A percentile compares a stretch with the other conserved stretches of the same genome.
Evolutionary conservation across 2,329 filamentous ascomycete species (phyloP).

Genomic region (Sporothrix sp.): DNA sequence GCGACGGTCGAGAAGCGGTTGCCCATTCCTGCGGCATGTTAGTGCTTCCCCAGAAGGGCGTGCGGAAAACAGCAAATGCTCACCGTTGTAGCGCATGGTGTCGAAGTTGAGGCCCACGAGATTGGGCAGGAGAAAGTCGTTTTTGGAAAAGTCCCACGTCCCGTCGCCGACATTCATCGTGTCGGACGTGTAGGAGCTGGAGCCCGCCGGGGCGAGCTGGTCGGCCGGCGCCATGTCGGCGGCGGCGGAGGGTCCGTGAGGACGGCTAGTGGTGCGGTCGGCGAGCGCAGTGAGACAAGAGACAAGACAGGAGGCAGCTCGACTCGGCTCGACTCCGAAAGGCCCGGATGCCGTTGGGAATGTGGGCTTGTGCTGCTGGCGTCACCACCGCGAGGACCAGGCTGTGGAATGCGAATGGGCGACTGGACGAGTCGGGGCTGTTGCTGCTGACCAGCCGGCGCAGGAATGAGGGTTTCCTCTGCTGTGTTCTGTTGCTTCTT

Average conservation of each 20-base stretch:
- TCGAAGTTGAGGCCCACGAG: conserved; percentile 67
- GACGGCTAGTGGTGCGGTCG: neutral
- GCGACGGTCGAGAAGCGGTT: conserved; percentile 62
- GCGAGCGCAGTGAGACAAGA: neutral
- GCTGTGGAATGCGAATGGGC: neutral
- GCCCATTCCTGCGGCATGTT: conserved; percentile 54
- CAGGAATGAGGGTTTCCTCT: no score
- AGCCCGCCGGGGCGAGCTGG: conserved; percentile 58
- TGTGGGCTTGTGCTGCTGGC: neutral
- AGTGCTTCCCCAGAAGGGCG: no score
- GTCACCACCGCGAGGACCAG: neutral
- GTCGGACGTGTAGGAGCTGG: conserved; percentile 61
- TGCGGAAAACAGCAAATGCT: conserved; percentile 18
- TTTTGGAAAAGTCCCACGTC: conserved; percentile 70
- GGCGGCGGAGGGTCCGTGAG: conserved; percentile 21
- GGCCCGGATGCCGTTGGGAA: neutral
- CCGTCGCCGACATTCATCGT: conserved; percentile 73
- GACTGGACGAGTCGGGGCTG: no score
- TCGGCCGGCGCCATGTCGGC: conserved; percentile 52
- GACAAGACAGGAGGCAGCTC: neutral
- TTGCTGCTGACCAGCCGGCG: no score
- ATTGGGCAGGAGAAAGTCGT: conserved; percentile 70
- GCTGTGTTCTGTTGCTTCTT: no score
- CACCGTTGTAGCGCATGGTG: conserved; percentile 79
- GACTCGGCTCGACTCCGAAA: neutral